Base-by-base conservation (phyloP, 2,329 filamentous ascomycete species). In the Aspergillus chevalieri region DNA sequence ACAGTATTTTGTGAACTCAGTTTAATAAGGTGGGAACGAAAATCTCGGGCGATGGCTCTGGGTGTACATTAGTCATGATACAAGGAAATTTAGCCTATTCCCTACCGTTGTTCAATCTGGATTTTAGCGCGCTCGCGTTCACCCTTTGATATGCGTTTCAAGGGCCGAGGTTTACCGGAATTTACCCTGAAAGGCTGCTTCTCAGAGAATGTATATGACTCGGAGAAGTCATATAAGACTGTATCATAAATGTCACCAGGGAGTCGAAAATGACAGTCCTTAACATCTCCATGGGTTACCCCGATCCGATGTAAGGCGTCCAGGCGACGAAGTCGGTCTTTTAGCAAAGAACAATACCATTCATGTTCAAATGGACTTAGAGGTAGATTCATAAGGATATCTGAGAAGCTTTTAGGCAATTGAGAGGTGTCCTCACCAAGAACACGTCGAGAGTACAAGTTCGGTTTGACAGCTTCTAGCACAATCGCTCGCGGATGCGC, bases 201-300 rank as follows among this genome's bases (percentile, higher is more conserved):
- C 3, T n/a, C 15, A 33, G 47, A 48, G 26, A 53, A 53, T 5
- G 46, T 50, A 10, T 53, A 50, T 30, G 51, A 50, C 15, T 43
- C 36, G 0, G 51, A 53, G 26, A 53, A 53, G 43, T 53, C 51
- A 47, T 48, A 53, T 8, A 53, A 42, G 17, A 51, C 52, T 17
- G 52, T 53, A 43, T 53, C 47, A 33, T 53, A 45, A 8, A 47
- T 24, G n/a, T 53, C 52, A 10, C 26, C 49, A 2, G 52, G 52
- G 6, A 53, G 38, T 44, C 52, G 30, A 36, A 53, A 53, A 44
- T 53, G 52, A 38, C 28, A 21, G 36, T 54, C 52, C 26, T 45
- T 8, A 7, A 54, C 10, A 43, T 54, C 52, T 39, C 49, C 52
- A n/a, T 54, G 47, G 4, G 47, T 51, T n/a, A 54, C 28, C 17